Base-by-base conservation (phyloP, 192 early-diverging fungal species). In the Coemansia umbellata region DNA sequence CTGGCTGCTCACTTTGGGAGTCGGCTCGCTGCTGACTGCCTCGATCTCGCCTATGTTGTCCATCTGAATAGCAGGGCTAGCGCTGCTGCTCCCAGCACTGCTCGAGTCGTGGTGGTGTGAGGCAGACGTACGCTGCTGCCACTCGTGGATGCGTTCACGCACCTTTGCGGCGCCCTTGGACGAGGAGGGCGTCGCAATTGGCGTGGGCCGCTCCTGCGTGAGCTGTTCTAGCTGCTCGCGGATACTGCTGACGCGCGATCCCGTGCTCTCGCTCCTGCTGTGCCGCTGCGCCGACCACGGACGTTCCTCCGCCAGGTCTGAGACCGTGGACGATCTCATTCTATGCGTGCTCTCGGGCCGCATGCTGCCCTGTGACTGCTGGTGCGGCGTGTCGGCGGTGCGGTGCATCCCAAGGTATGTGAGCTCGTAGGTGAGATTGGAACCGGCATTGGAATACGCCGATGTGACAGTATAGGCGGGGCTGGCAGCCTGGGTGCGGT, bases 131-230 rank as follows among this genome's bases (percentile, higher is more conserved):
- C 18, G 17, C 15, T 60, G 60, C 57, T 69, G 72, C 72, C 72
- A 75, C 35, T 75, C 72, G 43, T 68, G 66, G 35, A 75, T 75
- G 26, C 65, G 64, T 44, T 69, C 72, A 15, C 72, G 56, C 15
- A 75, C 65, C 47, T 63, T 52, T 1, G 71, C 63, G n/a, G 67
- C 71, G 26, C 67, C 62, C 30, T 42, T 61, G 32, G 71, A 74
- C 11, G 50, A 15, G 27, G 67, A 51, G 11, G 63, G 11, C 32
- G 27, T 60, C 50, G 50, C 58, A 50, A 45, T 26, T 7, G 43
- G 43, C 43, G 43, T 45, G 43, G 10, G 31, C 23, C 24, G 2
- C 23, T 23, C 15, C 43, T 26, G 48, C 5, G 55, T 58, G 18
- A 57, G 37, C 50, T 75, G 65, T 44, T 69, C 72, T 32, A 69